These are phyloP conservation scores for Chenopodium suecicum DNA, from an alignment of 148 eudicot species.

Conservation along the genomic window DNA sequence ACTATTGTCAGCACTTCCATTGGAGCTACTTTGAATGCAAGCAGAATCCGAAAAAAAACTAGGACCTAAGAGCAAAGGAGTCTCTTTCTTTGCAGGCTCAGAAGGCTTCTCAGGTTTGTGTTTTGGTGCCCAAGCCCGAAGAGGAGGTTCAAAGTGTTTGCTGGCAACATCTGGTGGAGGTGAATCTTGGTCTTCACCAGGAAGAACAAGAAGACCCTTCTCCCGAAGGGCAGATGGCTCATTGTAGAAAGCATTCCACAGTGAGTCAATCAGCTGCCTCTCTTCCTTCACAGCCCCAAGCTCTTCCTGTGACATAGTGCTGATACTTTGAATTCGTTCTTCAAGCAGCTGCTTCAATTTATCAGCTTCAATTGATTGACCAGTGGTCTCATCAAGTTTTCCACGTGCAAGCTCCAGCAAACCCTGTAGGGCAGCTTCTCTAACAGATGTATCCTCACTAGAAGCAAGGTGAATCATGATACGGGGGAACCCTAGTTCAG, in stretches of 20 bases:
- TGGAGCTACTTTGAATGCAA: slow-evolving; percentile 13
- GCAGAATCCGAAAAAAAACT: slow-evolving; percentile 25
- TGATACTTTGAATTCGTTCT: slow-evolving; percentile 63
- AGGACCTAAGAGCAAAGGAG: slow-evolving; percentile 64
- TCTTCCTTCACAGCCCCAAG: slow-evolving; percentile 71
- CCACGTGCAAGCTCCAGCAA: slow-evolving; percentile 64
- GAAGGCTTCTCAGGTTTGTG: slow-evolving; percentile 31
- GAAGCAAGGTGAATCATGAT: slow-evolving; percentile 78
- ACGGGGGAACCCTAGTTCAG: slow-evolving; percentile 81
- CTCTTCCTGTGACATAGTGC: slow-evolving; percentile 73
- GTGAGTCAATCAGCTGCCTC: slow-evolving; percentile 73
- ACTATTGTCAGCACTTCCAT: slow-evolving; percentile 11
- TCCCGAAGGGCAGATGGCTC: slow-evolving; percentile 77
- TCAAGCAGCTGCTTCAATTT: slow-evolving; percentile 68
- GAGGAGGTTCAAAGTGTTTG: slow-evolving; percentile 72
- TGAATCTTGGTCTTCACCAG: slow-evolving; percentile 80
- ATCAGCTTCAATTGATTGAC: slow-evolving; percentile 44
- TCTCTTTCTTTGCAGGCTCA: slow-evolving; percentile 47
- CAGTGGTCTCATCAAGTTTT: slow-evolving; percentile 24
- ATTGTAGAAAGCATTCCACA: slow-evolving; percentile 62
- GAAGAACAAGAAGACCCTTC: slow-evolving; percentile 70
- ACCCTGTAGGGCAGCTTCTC: slow-evolving; percentile 82
- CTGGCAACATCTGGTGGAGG: slow-evolving; percentile 87
- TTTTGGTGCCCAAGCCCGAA: slow-evolving; percentile 79
- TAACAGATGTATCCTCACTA: slow-evolving; percentile 61